Evolutionary conservation across 75 land plant genomes (phyloP).

Genomic region (Sequoiadendron giganteum): DNA sequence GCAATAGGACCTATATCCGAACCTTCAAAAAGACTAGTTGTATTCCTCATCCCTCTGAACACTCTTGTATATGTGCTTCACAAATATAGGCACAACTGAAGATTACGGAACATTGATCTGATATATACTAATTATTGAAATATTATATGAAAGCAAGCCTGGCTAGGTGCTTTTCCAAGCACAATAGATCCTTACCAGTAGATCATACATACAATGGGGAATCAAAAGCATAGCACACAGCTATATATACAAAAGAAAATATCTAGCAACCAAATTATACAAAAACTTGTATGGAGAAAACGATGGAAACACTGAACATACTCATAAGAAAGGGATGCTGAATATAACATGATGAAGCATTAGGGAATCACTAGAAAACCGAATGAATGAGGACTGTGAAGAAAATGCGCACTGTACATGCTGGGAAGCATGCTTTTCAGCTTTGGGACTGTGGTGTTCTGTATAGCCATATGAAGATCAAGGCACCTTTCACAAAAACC

Average conservation of each 20-base stretch:
- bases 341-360: constrained; percentile 8
- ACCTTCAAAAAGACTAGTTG: background rate
- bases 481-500: background rate
- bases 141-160: background rate
- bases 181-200: background rate
- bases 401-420: background rate
- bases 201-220: background rate
- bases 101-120: background rate
- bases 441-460: background rate
- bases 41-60: background rate
- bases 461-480: constrained; percentile 4
- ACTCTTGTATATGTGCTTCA: background rate
- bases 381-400: constrained; percentile 1
- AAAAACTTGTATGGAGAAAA: background rate
- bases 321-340: background rate
- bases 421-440: constrained; percentile 6
- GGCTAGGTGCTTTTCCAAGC: background rate
- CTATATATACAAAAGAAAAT: constrained; percentile 3
- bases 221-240: background rate
- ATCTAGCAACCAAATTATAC: background rate
- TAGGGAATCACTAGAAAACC: background rate
- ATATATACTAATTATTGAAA: background rate
- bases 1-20: background rate
- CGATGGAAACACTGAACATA: background rate
- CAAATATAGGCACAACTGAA: background rate